These are phyloP conservation scores for Juglanconis oblonga DNA, from an alignment of 2,329 filamentous ascomycete species.

Conservation along the genomic window DNA sequence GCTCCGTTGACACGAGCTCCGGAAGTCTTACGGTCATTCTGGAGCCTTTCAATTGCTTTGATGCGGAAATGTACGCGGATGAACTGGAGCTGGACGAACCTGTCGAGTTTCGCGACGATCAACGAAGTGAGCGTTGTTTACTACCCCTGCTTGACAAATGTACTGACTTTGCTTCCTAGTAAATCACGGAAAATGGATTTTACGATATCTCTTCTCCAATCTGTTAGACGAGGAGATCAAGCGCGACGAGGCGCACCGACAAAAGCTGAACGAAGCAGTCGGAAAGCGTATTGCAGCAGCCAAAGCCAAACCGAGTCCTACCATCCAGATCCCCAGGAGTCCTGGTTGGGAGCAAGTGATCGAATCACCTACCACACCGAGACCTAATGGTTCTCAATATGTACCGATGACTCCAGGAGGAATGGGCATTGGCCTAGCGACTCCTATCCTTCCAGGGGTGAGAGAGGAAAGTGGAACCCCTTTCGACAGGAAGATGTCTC, in stretches of 20 bases:
- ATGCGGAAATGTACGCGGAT: conserved; percentile 95
- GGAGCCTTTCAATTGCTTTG: conserved; percentile 94
- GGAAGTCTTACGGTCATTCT: conserved; percentile 87
- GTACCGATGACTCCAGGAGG: conserved; percentile 66
- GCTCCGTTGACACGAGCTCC: conserved; percentile 88
- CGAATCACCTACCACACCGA: conserved; percentile 52
- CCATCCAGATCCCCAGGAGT: conserved; percentile 46
- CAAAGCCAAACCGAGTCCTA: conserved; percentile 56
- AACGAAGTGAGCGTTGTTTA: conserved; percentile 66
- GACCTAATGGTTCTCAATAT: conserved; percentile 60
- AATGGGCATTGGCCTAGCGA: conserved; percentile 74
- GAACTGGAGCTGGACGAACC: conserved; percentile 72
- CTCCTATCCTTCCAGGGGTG: conserved; percentile 56
- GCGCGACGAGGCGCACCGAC: conserved; percentile 72
- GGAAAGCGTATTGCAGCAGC: conserved; percentile 57
- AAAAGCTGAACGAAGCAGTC: conserved; percentile 60
- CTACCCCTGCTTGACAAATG: background rate
- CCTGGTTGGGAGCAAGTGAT: conserved; percentile 34
- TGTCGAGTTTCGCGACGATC: conserved; percentile 86
- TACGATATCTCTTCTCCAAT: conserved; percentile 86
- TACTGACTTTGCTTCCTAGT: conserved; percentile 49
- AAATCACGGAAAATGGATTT: conserved; percentile 93
- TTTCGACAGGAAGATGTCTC: conserved; percentile 54
- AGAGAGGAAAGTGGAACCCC: conserved; percentile 47
- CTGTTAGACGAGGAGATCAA: conserved; percentile 88